phyloP scores from a whole-genome alignment of 1,284 basidiomycete species.

The Boletus semigastroideus region DNA sequence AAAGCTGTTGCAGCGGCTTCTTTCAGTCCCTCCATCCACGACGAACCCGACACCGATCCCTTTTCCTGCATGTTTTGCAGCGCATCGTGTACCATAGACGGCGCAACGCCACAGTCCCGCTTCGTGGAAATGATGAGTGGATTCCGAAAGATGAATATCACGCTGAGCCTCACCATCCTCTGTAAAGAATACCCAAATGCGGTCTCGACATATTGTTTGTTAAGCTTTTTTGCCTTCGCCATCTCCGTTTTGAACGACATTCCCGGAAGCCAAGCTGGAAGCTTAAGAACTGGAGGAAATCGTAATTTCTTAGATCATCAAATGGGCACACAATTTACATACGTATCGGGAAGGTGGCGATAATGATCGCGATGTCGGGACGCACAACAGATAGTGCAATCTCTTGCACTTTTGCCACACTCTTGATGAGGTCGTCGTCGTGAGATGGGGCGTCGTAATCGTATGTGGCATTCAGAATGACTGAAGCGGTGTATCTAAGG shows the following conservation, averaged over 20 bases:
- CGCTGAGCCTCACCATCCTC: conserved; percentile 2
- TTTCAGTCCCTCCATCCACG: conserved; percentile 8
- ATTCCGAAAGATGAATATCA: too few relatives aligned
- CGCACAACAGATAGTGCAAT: neutral
- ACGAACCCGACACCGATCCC: neutral
- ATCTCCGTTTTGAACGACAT: conserved; percentile 21
- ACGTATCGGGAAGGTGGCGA: conserved; percentile 17
- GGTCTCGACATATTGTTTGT: conserved; percentile 10
- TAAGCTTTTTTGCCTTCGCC: neutral
- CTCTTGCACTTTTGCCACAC: neutral
- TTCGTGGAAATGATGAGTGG: neutral
- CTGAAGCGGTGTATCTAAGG: conserved; percentile 10
- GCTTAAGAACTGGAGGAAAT: conserved; percentile 2
- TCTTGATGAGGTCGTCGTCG: conserved; percentile 11
- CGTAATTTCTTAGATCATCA: neutral
- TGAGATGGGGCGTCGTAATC: conserved; percentile 16
- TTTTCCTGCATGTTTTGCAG: conserved; percentile 9
- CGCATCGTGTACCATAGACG: conserved; percentile 18
- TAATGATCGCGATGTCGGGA: conserved; percentile 7
- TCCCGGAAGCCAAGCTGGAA: conserved; percentile 24
- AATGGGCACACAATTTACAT: neutral
- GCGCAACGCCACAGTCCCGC: neutral
- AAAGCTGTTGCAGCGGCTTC: conserved; percentile 8
- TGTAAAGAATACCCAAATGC: conserved; percentile 16
- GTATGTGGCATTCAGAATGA: conserved; percentile 15